Evolutionary conservation across 2,329 filamentous ascomycete species (phyloP), one percentile per base, ranked within the genome.

Genomic region (Chaetomium olivaceum): DNA sequence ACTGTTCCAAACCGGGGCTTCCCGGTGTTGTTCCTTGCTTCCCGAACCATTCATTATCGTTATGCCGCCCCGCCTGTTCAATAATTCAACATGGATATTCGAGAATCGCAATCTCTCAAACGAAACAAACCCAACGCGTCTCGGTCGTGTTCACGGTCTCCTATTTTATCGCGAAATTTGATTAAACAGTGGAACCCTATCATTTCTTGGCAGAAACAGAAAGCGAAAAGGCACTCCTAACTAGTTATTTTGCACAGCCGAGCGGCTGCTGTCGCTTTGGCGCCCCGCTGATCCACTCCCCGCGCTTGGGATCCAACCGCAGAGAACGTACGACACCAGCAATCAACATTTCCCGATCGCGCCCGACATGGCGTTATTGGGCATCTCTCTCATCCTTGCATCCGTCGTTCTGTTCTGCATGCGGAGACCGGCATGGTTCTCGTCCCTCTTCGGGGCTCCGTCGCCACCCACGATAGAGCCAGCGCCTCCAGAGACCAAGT

Each of bases 321-420:
- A 51, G 16, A 60, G 51, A 69, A 69, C 68, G 63, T 68, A 68
- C 69, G 64, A 69, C 66, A 58, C 60, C 58, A 50, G 23, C 65
- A 64, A 62, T 46, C 61, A 59, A 43, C 68, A 65, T 31, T 62
- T 61, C 63, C 59, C 58, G 58, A 66, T 46, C 36, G 62, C 54
- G 57, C 58, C 65, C 48, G 55, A 72, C 63, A 88, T 88, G 85
- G 83, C 80, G 68, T 75, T 87, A 71, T 71, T 89, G 68, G 87
- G 85, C 69, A 76, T 89, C 68, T 87, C 87, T n/a, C 79, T 90
- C 68, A 80, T 89, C 71, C 75, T 89, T 69, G 87, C 83, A 52
- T 87, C 87, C 0, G 77, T 89, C 63, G 80, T 88, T 55, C 85
- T 83, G 72, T 76, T 89, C 68, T 77, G 83, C 71, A 79, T 88